phyloP scores from a whole-genome alignment of 805 yeast species.

The Kockiozyma suomiensis region DNA sequence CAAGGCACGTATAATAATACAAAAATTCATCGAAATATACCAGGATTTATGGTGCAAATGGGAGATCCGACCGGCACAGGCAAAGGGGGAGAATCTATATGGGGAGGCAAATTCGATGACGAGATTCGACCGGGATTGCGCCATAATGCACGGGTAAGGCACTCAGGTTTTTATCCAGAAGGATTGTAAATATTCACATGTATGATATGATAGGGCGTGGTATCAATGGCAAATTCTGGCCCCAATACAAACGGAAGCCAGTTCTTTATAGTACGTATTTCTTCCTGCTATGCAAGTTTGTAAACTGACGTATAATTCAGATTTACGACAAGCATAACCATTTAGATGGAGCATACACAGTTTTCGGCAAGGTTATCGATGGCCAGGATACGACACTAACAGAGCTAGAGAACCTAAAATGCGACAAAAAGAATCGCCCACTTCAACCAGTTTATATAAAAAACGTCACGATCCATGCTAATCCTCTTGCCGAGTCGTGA shows the following conservation, averaged over 20 bases:
- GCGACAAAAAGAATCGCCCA: constrained; percentile 47
- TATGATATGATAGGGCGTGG: constrained; percentile 36
- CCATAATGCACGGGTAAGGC: constrained; percentile 33
- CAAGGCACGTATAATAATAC: constrained; percentile 46
- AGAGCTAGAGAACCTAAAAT: constrained; percentile 37
- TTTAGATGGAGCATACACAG: constrained; percentile 39
- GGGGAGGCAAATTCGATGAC: constrained; percentile 40
- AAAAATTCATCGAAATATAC: constrained; percentile 44
- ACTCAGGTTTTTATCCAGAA: background rate
- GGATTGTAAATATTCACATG: background rate
- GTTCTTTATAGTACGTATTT: constrained; percentile 49
- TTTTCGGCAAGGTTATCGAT: constrained; percentile 38
- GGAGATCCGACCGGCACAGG: constrained; percentile 42
- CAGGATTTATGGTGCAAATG: constrained; percentile 58
- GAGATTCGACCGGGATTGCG: constrained; percentile 36
- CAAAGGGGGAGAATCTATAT: constrained; percentile 40
- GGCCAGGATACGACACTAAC: constrained; percentile 39
- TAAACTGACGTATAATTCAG: constrained; percentile 27
- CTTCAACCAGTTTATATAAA: constrained; percentile 40
- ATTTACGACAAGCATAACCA: constrained; percentile 36
- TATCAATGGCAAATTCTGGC: constrained; percentile 60
- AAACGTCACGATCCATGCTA: constrained; percentile 48
- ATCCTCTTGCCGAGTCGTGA: constrained; percentile 46
- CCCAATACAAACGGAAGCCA: constrained; percentile 59
- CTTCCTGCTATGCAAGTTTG: too few species aligned